These are phyloP conservation scores for Pichia sporocuriosa DNA, from an alignment of 805 yeast genomes.

Conservation along the genomic window DNA sequence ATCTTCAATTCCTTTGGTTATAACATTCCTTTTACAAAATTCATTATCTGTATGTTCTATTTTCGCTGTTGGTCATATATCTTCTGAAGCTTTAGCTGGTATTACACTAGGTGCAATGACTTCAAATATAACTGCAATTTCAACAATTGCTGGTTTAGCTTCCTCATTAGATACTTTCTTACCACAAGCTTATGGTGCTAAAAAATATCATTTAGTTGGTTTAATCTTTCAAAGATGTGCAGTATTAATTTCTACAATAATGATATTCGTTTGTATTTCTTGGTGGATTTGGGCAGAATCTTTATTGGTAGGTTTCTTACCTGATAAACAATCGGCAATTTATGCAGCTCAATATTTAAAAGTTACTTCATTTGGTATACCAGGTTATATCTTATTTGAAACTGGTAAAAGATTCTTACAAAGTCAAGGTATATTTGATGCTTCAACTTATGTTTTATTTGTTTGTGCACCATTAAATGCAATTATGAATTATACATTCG, in stretches of 20 bases:
- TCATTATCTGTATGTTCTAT: constrained; percentile 72
- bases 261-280: constrained; percentile 47
- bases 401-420: constrained; percentile 68
- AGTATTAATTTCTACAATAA: constrained; percentile 42
- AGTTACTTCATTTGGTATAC: constrained; percentile 56
- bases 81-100: constrained; percentile 66
- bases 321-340: constrained; percentile 37
- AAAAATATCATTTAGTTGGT: constrained; percentile 59
- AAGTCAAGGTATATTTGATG: constrained; percentile 74
- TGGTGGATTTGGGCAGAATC: constrained; percentile 56
- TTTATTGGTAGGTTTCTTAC: constrained; percentile 37
- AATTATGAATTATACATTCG: constrained; percentile 55
- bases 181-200: constrained; percentile 72
- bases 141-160: constrained; percentile 71
- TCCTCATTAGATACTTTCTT: constrained; percentile 73
- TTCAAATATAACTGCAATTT: constrained; percentile 68
- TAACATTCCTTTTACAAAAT: constrained; percentile 64
- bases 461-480: constrained; percentile 74
- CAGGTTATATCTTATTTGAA: constrained; percentile 62
- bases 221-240: constrained; percentile 63
- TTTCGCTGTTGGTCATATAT: constrained; percentile 69
- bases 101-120: constrained; percentile 73
- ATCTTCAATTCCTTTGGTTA: constrained; percentile 50
- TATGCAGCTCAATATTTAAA: constrained; percentile 55
- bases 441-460: constrained; percentile 63